Base-by-base conservation (phyloP, 1,284 basidiomycete species). In the Leucoagaricus sp. region DNA sequence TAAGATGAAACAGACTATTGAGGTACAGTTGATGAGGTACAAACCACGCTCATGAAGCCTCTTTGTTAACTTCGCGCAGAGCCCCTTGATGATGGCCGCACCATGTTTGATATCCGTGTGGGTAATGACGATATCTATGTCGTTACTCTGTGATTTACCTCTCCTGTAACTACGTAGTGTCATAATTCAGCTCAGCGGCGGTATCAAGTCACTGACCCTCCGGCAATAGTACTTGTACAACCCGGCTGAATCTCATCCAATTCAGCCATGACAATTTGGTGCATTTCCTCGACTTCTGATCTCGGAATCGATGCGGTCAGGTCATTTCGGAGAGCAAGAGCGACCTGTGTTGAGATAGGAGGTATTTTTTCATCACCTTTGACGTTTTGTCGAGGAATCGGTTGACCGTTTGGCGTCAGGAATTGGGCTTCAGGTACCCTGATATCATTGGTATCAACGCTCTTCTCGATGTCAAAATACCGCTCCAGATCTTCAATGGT, bases 61-160 rank as follows among this genome's bases (percentile, higher is more conserved):
- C 48, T 75, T 74, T 7, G 87, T 74, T 2, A 89, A 68, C 49
- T 66, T 74, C 53, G 75, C 72, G 60, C 81, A 80, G 1, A 89
- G 70, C 2, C 75, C 79, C 57, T 77, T 80, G 3, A 83, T 73
- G 36, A 77, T 74, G 6, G 72, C 69, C 6, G 68, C 66, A 34
- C 76, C 78, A 5, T 63, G 67, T 45, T 69, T 61, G 53, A 72
- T 64, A 58, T 86, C 76, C 0, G 79, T 74, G 66, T 91, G 88
- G 21, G 86, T 88, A 63, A 92, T 86, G 4, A 94, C 79, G 55
- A 94, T 86, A 64, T 94, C 91, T 23, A 91, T 83, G 64, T 93
- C 91, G 61, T 86, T 90, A 65, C 85, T 88, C 55, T 81, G 70
- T 0, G 67, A 64, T 67, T 93, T 93, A 4, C 91, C 91, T 54